Evolutionary conservation across 345 rosid genomes (phyloP).

Genomic region (Theobroma cacao): DNA sequence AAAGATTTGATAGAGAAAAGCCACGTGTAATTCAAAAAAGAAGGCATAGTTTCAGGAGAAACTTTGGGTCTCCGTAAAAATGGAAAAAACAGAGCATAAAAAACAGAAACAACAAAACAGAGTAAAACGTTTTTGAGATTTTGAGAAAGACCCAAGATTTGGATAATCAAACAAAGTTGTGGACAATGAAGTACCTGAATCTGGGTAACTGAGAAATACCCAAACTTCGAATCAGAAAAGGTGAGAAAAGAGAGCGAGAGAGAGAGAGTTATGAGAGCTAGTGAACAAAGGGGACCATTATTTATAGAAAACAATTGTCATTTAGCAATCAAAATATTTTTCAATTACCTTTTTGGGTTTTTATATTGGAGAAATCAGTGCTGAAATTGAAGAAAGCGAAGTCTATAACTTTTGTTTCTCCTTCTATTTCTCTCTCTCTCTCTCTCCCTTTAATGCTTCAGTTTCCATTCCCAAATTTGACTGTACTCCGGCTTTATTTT

Average conservation of each 20-base stretch:
- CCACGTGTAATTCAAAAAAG: not conserved
- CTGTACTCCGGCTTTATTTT: not conserved
- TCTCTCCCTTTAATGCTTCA: not conserved
- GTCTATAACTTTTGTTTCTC: not conserved
- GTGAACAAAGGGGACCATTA: not conserved
- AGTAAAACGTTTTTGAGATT: not conserved
- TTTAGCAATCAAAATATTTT: not conserved
- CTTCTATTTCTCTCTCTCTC: not conserved
- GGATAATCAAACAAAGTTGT: not conserved
- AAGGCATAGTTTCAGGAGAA: not conserved
- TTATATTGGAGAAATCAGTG: not conserved
- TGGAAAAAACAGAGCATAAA: not conserved
- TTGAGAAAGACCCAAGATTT: constrained; percentile 11
- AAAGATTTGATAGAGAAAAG: not conserved
- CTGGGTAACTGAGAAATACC: not conserved
- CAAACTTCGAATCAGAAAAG: constrained; percentile 3
- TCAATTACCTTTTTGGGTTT: not conserved
- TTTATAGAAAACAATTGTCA: not conserved
- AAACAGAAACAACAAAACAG: not conserved
- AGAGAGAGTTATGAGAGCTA: not conserved
- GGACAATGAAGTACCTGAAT: constrained; percentile 4
- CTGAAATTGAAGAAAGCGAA: not conserved
- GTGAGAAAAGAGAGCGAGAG: not conserved
- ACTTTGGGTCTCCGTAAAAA: not conserved
- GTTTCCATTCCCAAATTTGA: not conserved